Conservation (phyloP, 2,329 filamentous ascomycete genomes). For the Trichoderma harzianum region DNA sequence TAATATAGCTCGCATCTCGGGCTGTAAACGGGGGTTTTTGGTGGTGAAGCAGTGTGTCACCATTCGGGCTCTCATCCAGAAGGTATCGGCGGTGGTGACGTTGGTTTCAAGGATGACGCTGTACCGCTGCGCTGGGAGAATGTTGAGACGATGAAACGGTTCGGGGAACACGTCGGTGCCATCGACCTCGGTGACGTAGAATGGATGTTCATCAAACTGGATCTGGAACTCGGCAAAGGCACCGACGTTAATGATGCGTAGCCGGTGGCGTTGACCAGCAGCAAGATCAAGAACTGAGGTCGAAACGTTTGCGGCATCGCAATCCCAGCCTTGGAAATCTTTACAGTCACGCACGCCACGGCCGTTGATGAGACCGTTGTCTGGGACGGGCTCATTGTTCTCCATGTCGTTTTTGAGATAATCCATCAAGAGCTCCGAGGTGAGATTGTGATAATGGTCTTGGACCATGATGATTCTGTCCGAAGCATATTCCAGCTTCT, state of each 20-base stretch:
- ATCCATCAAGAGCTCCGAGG: constrained; percentile 46
- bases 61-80: constrained; percentile 60
- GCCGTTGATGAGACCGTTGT: constrained; percentile 63
- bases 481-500: constrained; percentile 30
- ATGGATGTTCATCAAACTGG: constrained; percentile 63
- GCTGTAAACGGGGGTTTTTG: constrained; percentile 30
- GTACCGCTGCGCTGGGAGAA: constrained; percentile 69
- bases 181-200: constrained; percentile 66
- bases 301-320: constrained; percentile 39
- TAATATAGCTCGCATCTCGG: constrained; percentile 32
- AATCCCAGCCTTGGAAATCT: constrained; percentile 39
- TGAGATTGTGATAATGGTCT: constrained; percentile 67
- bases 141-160: constrained; percentile 57
- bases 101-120: constrained; percentile 63
- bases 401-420: constrained; percentile 55
- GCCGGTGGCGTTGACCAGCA: constrained; percentile 57
- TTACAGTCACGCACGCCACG: constrained; percentile 34
- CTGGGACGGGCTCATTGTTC: constrained; percentile 62
- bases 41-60: constrained; percentile 38
- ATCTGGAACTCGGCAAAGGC: constrained; percentile 71
- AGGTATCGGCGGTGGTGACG: constrained; percentile 50
- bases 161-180: constrained; percentile 62
- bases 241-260: constrained; percentile 67
- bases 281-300: constrained; percentile 45
- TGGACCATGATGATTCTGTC: constrained; percentile 66